Base-by-base conservation (phyloP, 495 filamentous ascomycete genomes). In the Hypomontagnella monticulosa region DNA sequence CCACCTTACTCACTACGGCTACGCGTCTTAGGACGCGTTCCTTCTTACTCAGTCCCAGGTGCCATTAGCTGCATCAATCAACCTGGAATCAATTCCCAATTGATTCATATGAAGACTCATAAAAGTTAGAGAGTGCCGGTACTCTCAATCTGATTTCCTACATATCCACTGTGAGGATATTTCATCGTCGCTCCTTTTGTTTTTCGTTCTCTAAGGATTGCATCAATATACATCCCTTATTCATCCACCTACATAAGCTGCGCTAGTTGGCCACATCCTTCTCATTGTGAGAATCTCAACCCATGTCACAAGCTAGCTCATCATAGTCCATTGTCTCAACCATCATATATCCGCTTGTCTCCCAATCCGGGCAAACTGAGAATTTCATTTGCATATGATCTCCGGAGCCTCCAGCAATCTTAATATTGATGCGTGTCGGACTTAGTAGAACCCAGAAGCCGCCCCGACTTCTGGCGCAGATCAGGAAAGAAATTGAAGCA, bases 351-450 rank as follows among this genome's bases (percentile, higher is more conserved):
- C 11, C 47, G 10, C 41, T 11, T 32, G 23, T 4, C 14, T 23
- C 18, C 32, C 4, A 3, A 37, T n/a, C 7, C 8, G 0, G 8
- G 10, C 14, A 4, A 32, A 9, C 5, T 15, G 8, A 36, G 2
- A n/a, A 11, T 33, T 34, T 49, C 27, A 56, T 34, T 56, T 16
- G 10, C 34, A 4, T 3, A 2, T 20, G 18, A 1, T n/a, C 36
- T 38, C 36, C 8, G n/a, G 11, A 2, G 11, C 1, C 8, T 11
- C n/a, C 34, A 16, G 52, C 20, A 55, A 34, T 3, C 16, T 10
- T 20, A 16, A 56, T 66, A 55, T 19, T 40, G 6, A 52, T 67
- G 42, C 61, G 42, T 5, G 3, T 70, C 2, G 71, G 71, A n/a
- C 14, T 72, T 14, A 63, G 23, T 34, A 34, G 0, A 20, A 32